Evolutionary conservation across 352 stramenopile genomes (phyloP).

Genomic region (Phytopythium litorale): DNA sequence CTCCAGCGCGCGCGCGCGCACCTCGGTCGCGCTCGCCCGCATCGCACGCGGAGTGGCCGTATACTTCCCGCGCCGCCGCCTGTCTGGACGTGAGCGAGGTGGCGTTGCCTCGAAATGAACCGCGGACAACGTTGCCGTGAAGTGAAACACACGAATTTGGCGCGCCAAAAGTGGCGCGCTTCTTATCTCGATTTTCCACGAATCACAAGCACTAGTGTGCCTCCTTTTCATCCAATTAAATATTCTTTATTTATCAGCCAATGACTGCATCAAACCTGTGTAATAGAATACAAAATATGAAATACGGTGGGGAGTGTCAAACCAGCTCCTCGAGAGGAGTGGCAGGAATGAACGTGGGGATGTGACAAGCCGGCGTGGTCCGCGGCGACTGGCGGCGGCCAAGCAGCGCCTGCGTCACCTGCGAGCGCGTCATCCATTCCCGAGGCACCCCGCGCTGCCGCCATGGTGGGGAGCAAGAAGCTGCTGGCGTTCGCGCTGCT

Average conservation of each 20-base stretch:
- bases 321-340: background rate
- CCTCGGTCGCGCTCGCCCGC: constrained; percentile 21
- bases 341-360: background rate
- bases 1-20: constrained; percentile 32
- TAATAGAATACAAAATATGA: background rate
- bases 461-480: constrained; percentile 31
- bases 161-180: background rate
- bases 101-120: no score
- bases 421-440: background rate
- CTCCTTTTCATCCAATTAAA: constrained; percentile 2
- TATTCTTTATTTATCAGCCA: constrained; percentile 8
- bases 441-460: background rate
- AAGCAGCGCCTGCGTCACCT: background rate
- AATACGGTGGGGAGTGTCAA: background rate
- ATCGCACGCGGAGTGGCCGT: background rate
- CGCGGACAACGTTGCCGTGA: background rate
- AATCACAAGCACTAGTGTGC: background rate
- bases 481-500: constrained; percentile 49
- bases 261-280: constrained; percentile 5
- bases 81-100: background rate
- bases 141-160: background rate
- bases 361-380: constrained; percentile 1
- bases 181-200: background rate
- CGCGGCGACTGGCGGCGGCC: background rate
- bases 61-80: background rate